phyloP scores from a whole-genome alignment of 306 rosid species.

The Gynostemma pentaphyllum region DNA sequence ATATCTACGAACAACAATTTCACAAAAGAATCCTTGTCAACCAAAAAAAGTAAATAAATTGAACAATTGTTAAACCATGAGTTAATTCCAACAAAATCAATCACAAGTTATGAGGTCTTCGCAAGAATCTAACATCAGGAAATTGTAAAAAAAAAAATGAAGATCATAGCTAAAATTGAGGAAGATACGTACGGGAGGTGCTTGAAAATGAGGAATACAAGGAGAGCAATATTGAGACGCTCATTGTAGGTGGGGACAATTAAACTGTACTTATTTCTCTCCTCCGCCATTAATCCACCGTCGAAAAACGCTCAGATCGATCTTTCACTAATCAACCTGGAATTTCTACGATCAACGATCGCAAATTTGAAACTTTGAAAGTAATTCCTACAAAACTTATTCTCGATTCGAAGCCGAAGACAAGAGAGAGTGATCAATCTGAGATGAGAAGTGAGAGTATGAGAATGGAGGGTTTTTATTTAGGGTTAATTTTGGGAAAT shows the following conservation, averaged over 20 bases:
- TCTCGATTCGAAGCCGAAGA: neutral
- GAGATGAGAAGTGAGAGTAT: no score
- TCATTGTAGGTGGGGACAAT: slow-evolving; percentile 91
- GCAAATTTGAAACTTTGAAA: neutral
- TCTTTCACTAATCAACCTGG: neutral
- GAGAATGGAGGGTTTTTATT: no score
- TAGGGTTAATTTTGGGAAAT: no score
- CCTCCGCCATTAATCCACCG: slow-evolving; percentile 12
- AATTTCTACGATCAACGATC: neutral
- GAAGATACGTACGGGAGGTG: slow-evolving; percentile 41
- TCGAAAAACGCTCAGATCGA: neutral
- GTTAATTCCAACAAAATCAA: neutral
- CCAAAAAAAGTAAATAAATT: neutral
- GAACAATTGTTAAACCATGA: neutral
- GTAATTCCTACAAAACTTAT: neutral
- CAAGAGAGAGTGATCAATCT: no score
- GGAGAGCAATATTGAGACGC: slow-evolving; percentile 77
- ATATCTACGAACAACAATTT: neutral
- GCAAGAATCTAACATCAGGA: neutral
- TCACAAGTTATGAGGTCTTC: no score
- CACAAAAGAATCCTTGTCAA: neutral
- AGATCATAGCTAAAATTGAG: neutral
- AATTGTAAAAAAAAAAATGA: neutral
- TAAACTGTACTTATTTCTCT: slow-evolving; percentile 65
- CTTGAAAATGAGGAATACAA: slow-evolving; percentile 85